Percentiles rank a stretch among this genome's conserved stretches.
phyloP scores from a whole-genome alignment of 345 rosid genomes.

The Angophora floribunda region DNA sequence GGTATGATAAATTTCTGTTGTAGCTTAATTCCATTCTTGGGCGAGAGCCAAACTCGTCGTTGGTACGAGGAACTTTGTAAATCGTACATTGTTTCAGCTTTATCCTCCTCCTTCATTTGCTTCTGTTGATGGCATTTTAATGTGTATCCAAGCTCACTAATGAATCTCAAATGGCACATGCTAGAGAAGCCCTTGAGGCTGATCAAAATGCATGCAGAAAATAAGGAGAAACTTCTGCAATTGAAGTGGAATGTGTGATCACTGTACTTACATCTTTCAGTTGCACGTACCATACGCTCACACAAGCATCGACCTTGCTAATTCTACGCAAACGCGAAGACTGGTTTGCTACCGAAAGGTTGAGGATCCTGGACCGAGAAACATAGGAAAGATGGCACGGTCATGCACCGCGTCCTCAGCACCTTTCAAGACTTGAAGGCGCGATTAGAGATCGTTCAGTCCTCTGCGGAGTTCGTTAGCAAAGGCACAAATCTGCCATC shows the following conservation, averaged over 20 bases:
- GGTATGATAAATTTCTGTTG: constrained; percentile 23
- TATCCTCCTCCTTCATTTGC: background rate
- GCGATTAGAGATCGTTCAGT: background rate
- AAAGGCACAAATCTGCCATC: background rate
- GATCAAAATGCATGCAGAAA: background rate
- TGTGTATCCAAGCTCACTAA: background rate
- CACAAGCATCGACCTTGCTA: background rate
- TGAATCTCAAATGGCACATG: background rate
- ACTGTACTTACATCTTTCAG: background rate
- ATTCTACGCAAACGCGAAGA: background rate
- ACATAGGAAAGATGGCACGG: background rate
- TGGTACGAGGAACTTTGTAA: background rate
- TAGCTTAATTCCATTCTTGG: background rate
- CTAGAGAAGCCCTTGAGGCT: background rate
- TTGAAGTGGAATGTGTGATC: background rate
- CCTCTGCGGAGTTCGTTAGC: background rate
- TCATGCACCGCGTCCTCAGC: background rate
- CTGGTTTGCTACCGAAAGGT: background rate
- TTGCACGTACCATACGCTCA: background rate
- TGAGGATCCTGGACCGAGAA: background rate
- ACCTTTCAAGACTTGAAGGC: background rate
- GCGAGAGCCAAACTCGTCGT: background rate
- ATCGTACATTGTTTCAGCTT: background rate
- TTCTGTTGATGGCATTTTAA: background rate
- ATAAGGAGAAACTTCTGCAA: background rate